These are phyloP conservation scores for Boehmeria nivea DNA, from an alignment of 306 rosid genomes.

Conservation along the genomic window DNA sequence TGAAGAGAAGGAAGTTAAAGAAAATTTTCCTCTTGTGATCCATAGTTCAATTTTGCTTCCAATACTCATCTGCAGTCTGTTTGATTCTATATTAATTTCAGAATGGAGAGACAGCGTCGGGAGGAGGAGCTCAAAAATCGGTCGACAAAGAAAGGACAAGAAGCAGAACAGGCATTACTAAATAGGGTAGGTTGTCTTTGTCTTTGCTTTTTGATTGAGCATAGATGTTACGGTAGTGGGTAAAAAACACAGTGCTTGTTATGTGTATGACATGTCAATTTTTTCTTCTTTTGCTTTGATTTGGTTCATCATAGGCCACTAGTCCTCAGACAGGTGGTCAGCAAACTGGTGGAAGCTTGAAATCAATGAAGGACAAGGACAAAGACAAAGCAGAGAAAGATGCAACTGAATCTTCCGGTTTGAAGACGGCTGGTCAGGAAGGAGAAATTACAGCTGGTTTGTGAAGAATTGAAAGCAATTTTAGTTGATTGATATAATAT, in stretches of 20 bases:
- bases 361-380: slow-evolving; percentile 75
- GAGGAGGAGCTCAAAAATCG: slow-evolving; percentile 86
- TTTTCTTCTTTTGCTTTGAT: not conserved
- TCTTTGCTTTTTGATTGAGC: not conserved
- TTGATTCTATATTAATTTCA: slow-evolving; percentile 26
- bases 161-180: slow-evolving; percentile 59
- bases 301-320: slow-evolving; percentile 45
- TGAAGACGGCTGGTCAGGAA: slow-evolving; percentile 91
- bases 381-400: slow-evolving; percentile 75
- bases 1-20: not conserved
- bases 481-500: not conserved
- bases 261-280: not conserved
- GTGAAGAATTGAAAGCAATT: slow-evolving; percentile 10
- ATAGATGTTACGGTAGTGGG: no score
- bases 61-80: no score
- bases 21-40: not conserved
- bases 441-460: slow-evolving; percentile 99
- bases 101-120: slow-evolving; percentile 98
- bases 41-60: no score
- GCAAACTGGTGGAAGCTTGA: slow-evolving; percentile 83
- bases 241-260: not conserved
- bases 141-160: slow-evolving; percentile 74
- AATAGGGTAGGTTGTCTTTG: slow-evolving; percentile 63
- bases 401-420: slow-evolving; percentile 71
- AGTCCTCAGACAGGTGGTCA: slow-evolving; percentile 72